phyloP scores from a whole-genome alignment of 371 early-diverging fungal genomes.

The Mucor velutinosus region DNA sequence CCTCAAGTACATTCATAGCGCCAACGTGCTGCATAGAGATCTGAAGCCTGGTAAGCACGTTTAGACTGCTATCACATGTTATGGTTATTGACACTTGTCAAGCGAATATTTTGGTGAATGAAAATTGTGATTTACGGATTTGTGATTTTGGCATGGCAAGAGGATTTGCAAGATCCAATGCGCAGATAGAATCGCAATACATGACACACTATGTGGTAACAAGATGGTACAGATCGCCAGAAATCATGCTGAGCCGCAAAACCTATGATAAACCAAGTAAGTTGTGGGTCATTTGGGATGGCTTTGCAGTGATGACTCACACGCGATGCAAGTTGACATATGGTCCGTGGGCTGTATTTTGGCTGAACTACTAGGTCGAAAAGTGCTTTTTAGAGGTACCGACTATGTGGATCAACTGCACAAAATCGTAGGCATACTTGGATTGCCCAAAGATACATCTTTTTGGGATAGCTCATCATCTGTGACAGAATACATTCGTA shows the following conservation, averaged over 20 bases:
- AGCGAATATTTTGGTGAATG: slow-evolving; percentile 90
- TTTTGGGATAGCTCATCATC: slow-evolving; percentile 48
- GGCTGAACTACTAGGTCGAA: slow-evolving; percentile 95
- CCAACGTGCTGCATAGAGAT: slow-evolving; percentile 88
- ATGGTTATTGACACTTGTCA: background rate
- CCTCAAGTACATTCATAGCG: slow-evolving; percentile 90
- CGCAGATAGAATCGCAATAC: slow-evolving; percentile 24
- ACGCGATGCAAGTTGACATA: slow-evolving; percentile 75
- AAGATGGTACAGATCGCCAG: slow-evolving; percentile 55
- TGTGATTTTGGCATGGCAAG: slow-evolving; percentile 59
- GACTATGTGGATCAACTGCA: slow-evolving; percentile 96
- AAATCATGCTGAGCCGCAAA: slow-evolving; percentile 47
- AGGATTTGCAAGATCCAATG: slow-evolving; percentile 29
- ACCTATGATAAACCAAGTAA: slow-evolving; percentile 47
- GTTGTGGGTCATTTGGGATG: slow-evolving; percentile 17
- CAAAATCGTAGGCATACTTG: slow-evolving; percentile 90
- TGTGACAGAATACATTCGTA: slow-evolving; percentile 43
- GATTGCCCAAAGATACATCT: slow-evolving; percentile 88
- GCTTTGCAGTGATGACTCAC: too few species aligned
- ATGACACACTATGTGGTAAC: slow-evolving; percentile 55
- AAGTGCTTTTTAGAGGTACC: slow-evolving; percentile 89
- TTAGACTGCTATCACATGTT: background rate
- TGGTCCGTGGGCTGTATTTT: slow-evolving; percentile 99
- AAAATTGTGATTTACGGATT: slow-evolving; percentile 78
- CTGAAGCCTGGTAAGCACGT: slow-evolving; percentile 70